Evolutionary conservation across 176 grass and related monocot genomes (phyloP), one percentile per base, ranked within the genome.

Genomic region (Elaeis guineensis): DNA sequence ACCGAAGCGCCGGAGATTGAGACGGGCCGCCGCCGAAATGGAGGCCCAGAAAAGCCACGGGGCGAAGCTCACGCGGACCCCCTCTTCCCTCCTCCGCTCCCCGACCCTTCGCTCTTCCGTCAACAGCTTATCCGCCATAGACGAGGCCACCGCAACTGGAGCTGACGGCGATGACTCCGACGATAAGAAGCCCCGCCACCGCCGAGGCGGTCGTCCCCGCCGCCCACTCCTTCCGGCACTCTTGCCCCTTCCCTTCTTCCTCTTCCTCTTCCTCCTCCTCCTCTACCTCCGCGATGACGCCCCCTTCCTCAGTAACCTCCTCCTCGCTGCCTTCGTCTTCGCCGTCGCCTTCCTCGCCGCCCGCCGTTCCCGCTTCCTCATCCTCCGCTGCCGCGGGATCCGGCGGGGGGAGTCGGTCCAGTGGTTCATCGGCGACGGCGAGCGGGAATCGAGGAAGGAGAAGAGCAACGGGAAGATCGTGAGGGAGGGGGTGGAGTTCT

Each of bases 1-100:
- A 14, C n/a, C 54, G 19, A 61, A 61, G 9, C 24, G 20, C 21
- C 11, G 21, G 74, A 49, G 75, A 55, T 16, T 64, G 32, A 5
- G 12, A 26, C 17, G 69, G 35, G 35, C 11, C 35, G 2, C 35
- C 35, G 35, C 9, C 11, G 35, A 44, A 9, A 58, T 59, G 68
- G 68, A 67, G 51, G 22, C 51, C 0, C 25, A 29, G 30, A 61
- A 77, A 44, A 68, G 70, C 16, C 74, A 62, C 16, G 61, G 59
- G 17, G 54, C 78, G 16, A 95, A 86, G 79, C 86, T 90, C 29
- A 86, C 77, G 25, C 82, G 90, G 5, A 95, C 86, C 19, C 82
- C 86, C 0, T 95, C 90, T 2, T 95, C 90, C 50, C 86, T 90
- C 26, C 79, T 90, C 28, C 86, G 90, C 22, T 95, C 90, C 26